Evolutionary conservation across 73 alveolate genomes (phyloP).

Genomic region (Durusdinium trenchii): DNA sequence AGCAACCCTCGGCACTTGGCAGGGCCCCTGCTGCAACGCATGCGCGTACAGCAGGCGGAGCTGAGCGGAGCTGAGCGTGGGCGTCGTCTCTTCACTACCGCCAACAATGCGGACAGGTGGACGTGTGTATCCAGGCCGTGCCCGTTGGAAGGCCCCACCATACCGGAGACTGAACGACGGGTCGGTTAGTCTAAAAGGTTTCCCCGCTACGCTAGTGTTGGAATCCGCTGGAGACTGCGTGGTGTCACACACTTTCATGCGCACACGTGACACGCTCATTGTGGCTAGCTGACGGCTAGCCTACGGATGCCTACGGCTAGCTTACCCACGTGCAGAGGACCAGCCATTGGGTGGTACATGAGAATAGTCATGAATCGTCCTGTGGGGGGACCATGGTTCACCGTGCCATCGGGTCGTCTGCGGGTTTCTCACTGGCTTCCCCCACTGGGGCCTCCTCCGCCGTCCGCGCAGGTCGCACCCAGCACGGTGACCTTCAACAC

Average conservation of each 20-base stretch:
- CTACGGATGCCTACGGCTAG: background rate
- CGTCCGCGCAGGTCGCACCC: background rate
- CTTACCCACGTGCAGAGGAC: background rate
- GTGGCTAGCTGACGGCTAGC: background rate
- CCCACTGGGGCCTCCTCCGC: background rate
- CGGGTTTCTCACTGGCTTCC: too few relatives aligned
- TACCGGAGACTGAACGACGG: background rate
- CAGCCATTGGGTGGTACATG: background rate
- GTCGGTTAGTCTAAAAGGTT: background rate
- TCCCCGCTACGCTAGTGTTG: background rate
- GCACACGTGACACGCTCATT: too few relatives aligned
- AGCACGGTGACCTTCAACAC: conserved; percentile 39
- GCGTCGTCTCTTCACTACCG: background rate
- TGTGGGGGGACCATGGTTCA: background rate
- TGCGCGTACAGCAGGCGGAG: conserved; percentile 28
- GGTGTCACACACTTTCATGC: too few relatives aligned
- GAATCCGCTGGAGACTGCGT: background rate
- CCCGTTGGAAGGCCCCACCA: background rate
- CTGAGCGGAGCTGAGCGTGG: background rate
- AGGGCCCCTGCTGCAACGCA: background rate
- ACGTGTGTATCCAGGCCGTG: too few relatives aligned
- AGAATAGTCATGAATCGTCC: background rate
- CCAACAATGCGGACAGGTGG: background rate
- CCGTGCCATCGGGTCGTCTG: background rate
- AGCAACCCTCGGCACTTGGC: background rate